Evolutionary conservation across 2,329 filamentous ascomycete genomes (phyloP).

Genomic region (Escovopsis weberi): DNA sequence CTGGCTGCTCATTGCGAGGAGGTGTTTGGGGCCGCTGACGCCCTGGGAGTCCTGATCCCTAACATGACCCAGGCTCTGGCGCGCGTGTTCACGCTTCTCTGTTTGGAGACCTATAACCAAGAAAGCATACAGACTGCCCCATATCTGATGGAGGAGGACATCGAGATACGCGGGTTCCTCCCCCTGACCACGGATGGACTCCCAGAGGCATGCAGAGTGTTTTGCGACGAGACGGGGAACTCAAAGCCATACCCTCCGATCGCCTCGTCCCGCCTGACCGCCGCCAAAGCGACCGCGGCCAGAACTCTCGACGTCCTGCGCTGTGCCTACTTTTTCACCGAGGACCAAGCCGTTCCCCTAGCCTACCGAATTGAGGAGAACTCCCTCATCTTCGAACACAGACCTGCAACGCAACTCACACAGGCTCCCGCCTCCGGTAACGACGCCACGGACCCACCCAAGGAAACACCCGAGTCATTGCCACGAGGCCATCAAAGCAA

Average conservation of each 20-base stretch:
- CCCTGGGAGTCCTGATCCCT: constrained; percentile 29
- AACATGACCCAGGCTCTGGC: constrained; percentile 32
- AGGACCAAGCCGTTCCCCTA: constrained; percentile 26
- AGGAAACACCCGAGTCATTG: not conserved
- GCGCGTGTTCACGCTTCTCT: constrained; percentile 33
- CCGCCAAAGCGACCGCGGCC: constrained; percentile 26
- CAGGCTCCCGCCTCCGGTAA: not conserved
- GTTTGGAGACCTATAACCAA: constrained; percentile 25
- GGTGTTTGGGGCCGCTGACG: constrained; percentile 29
- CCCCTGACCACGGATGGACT: constrained; percentile 25
- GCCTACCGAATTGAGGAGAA: constrained; percentile 13
- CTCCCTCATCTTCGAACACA: constrained; percentile 20
- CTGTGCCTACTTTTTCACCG: constrained; percentile 33
- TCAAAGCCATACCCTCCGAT: constrained; percentile 25
- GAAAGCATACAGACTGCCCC: constrained; percentile 24
- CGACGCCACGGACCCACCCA: not conserved
- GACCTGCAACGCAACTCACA: constrained; percentile 3
- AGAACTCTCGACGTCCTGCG: constrained; percentile 34
- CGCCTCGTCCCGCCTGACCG: constrained; percentile 16
- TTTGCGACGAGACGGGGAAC: constrained; percentile 19
- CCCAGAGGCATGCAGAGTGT: constrained; percentile 25
- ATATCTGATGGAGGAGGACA: constrained; percentile 39
- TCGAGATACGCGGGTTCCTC: constrained; percentile 29
- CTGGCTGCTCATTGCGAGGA: constrained; percentile 32
- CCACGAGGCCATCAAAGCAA: not conserved